Conservation (phyloP, 176 grass and related monocot species). For the Coix lacrymajobi region DNA sequence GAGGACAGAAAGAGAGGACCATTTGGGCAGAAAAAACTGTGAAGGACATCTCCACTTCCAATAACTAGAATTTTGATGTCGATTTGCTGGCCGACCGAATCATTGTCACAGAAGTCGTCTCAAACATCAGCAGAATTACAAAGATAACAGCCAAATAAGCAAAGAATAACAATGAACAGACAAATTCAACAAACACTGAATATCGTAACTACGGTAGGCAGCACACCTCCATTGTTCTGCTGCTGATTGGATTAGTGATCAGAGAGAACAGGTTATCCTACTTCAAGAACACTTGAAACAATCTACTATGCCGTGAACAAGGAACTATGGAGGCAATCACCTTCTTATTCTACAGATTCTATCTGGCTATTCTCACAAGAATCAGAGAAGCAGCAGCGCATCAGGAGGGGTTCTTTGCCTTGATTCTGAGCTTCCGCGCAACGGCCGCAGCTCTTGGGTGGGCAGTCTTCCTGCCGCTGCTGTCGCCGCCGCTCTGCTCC, state of each 20-base stretch:
- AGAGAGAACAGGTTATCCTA: neutral
- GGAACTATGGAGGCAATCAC: neutral
- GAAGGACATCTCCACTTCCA: no score
- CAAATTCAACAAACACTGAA: neutral
- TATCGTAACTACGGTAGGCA: neutral
- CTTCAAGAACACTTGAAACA: conserved; percentile 16
- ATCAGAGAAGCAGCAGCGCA: neutral
- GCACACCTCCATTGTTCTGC: neutral
- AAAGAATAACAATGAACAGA: neutral
- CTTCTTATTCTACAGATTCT: neutral
- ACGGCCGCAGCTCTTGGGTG: conserved; percentile 65
- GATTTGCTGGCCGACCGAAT: neutral
- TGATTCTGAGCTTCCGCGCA: conserved; percentile 82
- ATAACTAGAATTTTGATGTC: neutral
- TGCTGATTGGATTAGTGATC: neutral
- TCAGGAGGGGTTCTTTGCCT: conserved; percentile 75
- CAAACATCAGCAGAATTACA: neutral
- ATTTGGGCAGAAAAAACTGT: no score
- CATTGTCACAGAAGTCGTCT: neutral
- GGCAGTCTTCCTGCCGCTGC: conserved; percentile 25
- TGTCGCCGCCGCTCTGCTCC: conserved; percentile 53
- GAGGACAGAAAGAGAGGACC: no score
- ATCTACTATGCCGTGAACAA: neutral
- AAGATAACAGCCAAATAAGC: neutral
- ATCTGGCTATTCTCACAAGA: neutral